Percentiles rank a stretch among this genome's conserved stretches.
Conservation (phyloP, 345 rosid genomes). For the Leavenworthia alabamica region DNA sequence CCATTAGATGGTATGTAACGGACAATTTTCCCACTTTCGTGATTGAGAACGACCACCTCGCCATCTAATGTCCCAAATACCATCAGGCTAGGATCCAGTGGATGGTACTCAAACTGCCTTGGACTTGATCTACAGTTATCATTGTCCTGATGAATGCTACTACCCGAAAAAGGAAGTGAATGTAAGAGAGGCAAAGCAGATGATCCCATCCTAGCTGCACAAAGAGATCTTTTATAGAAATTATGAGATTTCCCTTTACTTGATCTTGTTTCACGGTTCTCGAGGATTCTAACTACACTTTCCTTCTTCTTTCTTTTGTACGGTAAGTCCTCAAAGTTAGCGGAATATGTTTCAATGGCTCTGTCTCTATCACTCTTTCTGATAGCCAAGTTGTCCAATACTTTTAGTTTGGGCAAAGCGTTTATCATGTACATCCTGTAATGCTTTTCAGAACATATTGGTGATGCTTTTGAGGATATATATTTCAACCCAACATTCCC, state of each 20-base stretch:
- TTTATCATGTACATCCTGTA: constrained; percentile 82
- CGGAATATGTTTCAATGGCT: constrained; percentile 47
- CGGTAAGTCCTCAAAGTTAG: constrained; percentile 69
- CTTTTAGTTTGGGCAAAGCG: constrained; percentile 65
- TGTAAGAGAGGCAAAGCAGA: constrained; percentile 73
- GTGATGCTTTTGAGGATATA: constrained; percentile 59
- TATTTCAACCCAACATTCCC: constrained; percentile 49
- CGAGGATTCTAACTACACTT: constrained; percentile 58
- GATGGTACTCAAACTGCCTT: constrained; percentile 96
- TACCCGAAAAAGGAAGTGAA: constrained; percentile 49
- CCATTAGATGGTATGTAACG: constrained; percentile 66
- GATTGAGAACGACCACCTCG: constrained; percentile 84
- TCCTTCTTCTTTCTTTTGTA: constrained; percentile 66
- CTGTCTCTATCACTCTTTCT: constrained; percentile 63
- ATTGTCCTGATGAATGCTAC: constrained; percentile 28
- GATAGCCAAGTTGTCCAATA: constrained; percentile 64
- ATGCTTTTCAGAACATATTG: constrained; percentile 80
- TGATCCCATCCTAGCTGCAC: constrained; percentile 84
- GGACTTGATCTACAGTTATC: constrained; percentile 56
- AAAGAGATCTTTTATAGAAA: constrained; percentile 67
- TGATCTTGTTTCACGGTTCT: constrained; percentile 67
- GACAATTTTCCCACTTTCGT: constrained; percentile 71
- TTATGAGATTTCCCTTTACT: constrained; percentile 44
- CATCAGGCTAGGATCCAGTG: constrained; percentile 63
- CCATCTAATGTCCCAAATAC: constrained; percentile 94